Evolutionary conservation across 2,329 filamentous ascomycete species (phyloP), one percentile per base, ranked within the genome.

Genomic region (Colletotrichum endophyticum): DNA sequence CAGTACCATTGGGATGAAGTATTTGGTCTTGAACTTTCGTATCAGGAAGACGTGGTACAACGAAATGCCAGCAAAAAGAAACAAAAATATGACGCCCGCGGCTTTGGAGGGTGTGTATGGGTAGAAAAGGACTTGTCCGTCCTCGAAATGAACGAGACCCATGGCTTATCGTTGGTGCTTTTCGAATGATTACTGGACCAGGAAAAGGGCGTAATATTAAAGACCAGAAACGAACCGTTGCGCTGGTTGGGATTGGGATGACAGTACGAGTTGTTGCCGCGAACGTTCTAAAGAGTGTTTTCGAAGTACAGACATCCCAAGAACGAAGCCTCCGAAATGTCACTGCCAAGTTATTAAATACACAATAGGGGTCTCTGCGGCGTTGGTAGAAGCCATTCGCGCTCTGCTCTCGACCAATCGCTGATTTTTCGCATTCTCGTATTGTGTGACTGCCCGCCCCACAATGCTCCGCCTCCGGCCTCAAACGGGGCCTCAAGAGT

Each of bases 51-150:
- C 8, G 4, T 49, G 44, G 1, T 49, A 49, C 0, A 13, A 3
- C 0, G 44, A 49, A 0, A 49, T 49, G n/a, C 44, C 44, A 22
- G 44, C 44, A 22, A 49, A 49, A 0, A 49, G 2, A 0, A 22
- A 49, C 11, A 49, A 3, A 0, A 49, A 49, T 22, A 49, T 13
- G 1, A 49, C n/a, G 1, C 44, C 44, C 1, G 44, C n/a, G 4
- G n/a, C 44, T 2, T 49, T 49, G 6, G 44, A 49, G 0, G 44
- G 44, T 49, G n/a, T 49, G 12, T 49, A 49, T 7, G 44, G 44
- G 2, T 49, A 49, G n/a, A 49, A 49, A 0, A 49, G 44, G n/a
- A 49, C 44, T 0, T 49, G 22, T 8, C 44, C 44, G n/a, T 49
- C 44, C 11, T 49, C 44, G 11, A 49, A 49, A 49, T 49, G 44